phyloP scores from a whole-genome alignment of 176 grass and related monocot species.

The Tillandsia fasciculata region DNA sequence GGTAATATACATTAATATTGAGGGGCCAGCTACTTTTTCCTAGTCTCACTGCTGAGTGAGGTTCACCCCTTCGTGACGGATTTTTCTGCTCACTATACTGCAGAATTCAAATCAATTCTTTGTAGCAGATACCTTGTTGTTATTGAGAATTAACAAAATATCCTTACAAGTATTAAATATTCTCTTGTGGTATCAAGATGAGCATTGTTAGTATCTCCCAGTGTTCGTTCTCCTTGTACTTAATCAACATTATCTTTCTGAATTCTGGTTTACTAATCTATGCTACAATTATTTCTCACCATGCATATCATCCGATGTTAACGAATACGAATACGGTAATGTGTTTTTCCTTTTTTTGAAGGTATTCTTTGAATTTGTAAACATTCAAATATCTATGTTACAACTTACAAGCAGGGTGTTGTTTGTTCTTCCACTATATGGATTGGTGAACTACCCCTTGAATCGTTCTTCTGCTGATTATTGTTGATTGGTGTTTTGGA shows the following conservation, averaged over 20 bases:
- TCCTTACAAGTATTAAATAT: too few species aligned
- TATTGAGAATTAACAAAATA: neutral
- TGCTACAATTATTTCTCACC: neutral
- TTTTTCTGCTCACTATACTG: neutral
- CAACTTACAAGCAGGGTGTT: neutral
- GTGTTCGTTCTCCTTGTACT: too few species aligned
- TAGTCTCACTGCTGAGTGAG: neutral
- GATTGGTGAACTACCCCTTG: neutral
- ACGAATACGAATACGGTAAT: too few species aligned
- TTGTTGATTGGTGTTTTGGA: too few species aligned
- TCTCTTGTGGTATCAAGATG: too few species aligned
- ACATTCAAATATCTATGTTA: neutral
- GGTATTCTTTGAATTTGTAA: neutral
- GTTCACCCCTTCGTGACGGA: neutral
- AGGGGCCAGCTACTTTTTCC: too few species aligned
- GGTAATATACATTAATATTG: too few species aligned
- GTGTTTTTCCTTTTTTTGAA: neutral
- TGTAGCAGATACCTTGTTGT: slow-evolving; percentile 5
- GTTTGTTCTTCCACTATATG: neutral
- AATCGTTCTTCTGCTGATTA: too few species aligned
- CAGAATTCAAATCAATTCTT: slow-evolving; percentile 10
- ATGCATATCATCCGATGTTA: neutral
- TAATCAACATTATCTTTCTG: neutral
- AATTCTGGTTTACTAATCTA: neutral
- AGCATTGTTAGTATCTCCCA: too few species aligned